These are phyloP conservation scores for Pichia cactophila DNA, from an alignment of 1,139 yeast genomes.

Conservation along the genomic window DNA sequence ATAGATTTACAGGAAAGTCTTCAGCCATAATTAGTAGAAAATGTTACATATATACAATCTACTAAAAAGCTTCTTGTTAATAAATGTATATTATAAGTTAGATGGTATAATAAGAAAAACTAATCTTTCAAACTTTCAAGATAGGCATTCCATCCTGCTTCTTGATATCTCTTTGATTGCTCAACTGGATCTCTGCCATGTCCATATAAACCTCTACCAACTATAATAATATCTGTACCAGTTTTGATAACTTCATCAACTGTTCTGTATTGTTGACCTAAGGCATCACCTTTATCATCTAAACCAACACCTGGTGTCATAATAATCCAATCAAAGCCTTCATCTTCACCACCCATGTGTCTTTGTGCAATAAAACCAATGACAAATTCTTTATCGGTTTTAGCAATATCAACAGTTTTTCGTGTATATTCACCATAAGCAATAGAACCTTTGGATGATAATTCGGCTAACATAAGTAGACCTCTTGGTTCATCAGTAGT, in stretches of 20 bases:
- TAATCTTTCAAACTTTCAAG: conserved; percentile 32
- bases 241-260: conserved; percentile 69
- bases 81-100: neutral
- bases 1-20: conserved; percentile 19
- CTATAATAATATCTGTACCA: conserved; percentile 92
- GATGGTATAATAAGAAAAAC: neutral
- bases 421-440: conserved; percentile 88
- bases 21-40: neutral
- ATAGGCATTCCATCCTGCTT: conserved; percentile 94
- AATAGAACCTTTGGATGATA: conserved; percentile 86
- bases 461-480: conserved; percentile 88
- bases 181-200: conserved; percentile 85
- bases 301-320: conserved; percentile 99
- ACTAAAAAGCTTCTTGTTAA: neutral
- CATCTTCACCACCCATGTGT: conserved; percentile 75
- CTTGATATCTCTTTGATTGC: conserved; percentile 83
- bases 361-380: conserved; percentile 95
- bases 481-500: conserved; percentile 66
- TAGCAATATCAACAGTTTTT: conserved; percentile 85
- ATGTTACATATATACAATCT: neutral
- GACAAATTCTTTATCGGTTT: conserved; percentile 77
- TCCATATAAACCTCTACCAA: conserved; percentile 95
- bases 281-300: conserved; percentile 92
- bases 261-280: conserved; percentile 95
- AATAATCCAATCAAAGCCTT: conserved; percentile 87